Percentiles rank a stretch among this genome's conserved stretches.
phyloP scores from a whole-genome alignment of 345 rosid genomes.

The Bruguiera sexangula region DNA sequence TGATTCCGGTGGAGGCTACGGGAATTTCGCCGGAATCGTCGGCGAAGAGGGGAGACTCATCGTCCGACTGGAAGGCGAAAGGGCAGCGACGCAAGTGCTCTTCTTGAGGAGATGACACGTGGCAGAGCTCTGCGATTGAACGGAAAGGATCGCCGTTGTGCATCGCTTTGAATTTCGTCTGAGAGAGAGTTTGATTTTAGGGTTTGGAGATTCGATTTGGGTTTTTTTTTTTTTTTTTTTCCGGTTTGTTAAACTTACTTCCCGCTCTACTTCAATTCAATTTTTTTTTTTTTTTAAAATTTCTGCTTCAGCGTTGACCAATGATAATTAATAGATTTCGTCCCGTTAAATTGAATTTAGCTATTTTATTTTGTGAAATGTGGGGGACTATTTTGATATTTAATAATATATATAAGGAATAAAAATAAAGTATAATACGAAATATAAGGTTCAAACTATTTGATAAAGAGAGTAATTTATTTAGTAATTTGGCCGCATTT shows the following conservation, averaged over 20 bases:
- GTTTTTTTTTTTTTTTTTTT: background rate
- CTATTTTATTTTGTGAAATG: too few species aligned
- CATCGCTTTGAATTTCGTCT: background rate
- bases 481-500: too few species aligned
- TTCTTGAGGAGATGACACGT: slow-evolving; percentile 31
- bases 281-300: too few species aligned
- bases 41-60: background rate
- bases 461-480: too few species aligned
- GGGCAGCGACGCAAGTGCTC: slow-evolving; percentile 11
- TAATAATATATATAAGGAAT: too few species aligned
- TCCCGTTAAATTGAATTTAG: too few species aligned
- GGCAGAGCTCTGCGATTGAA: slow-evolving; percentile 20
- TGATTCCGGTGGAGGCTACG: slow-evolving; percentile 28
- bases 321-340: too few species aligned
- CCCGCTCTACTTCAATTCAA: too few species aligned
- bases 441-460: too few species aligned
- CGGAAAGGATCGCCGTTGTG: slow-evolving; percentile 24
- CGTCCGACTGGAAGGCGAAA: slow-evolving; percentile 12
- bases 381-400: too few species aligned
- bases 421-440: too few species aligned
- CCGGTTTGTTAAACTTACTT: background rate
- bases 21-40: slow-evolving; percentile 16
- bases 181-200: background rate
- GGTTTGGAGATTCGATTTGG: background rate
- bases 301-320: too few species aligned